These are phyloP conservation scores for Scedosporium minutisporum DNA, from an alignment of 2,329 filamentous ascomycete species.

Conservation along the genomic window DNA sequence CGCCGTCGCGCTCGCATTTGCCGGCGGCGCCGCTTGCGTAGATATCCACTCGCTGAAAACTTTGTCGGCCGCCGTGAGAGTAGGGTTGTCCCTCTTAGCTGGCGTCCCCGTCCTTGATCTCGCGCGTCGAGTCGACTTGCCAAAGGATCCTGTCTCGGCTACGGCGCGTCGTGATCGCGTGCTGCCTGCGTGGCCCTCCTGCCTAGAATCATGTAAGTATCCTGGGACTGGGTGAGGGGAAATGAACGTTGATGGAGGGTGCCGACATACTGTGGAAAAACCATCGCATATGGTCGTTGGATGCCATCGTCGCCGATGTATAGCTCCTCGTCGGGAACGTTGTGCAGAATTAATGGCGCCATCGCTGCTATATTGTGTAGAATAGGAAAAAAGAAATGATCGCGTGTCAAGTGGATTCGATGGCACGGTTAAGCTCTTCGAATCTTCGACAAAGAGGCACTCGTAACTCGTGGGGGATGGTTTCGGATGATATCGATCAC, in stretches of 20 bases:
- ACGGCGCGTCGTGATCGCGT: slow-evolving; percentile 41
- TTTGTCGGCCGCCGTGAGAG: slow-evolving; percentile 50
- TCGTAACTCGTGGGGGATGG: neutral
- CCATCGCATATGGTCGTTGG: slow-evolving; percentile 56
- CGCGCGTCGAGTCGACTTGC: slow-evolving; percentile 55
- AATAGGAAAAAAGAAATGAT: neutral
- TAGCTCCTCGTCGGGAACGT: slow-evolving; percentile 58
- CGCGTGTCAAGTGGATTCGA: neutral
- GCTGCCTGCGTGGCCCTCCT: slow-evolving; percentile 39
- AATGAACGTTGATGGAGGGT: neutral
- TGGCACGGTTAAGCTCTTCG: neutral
- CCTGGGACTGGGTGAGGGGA: neutral
- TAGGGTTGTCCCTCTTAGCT: slow-evolving; percentile 51
- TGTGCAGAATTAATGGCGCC: slow-evolving; percentile 58
- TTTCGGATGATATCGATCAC: neutral
- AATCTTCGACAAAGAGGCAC: neutral
- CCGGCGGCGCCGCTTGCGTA: slow-evolving; percentile 27
- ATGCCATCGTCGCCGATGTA: slow-evolving; percentile 57
- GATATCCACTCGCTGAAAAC: slow-evolving; percentile 51
- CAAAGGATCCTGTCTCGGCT: slow-evolving; percentile 56
- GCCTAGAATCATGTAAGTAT: slow-evolving; percentile 24
- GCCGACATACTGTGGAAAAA: slow-evolving; percentile 48
- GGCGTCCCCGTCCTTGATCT: slow-evolving; percentile 52
- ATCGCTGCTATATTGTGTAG: slow-evolving; percentile 25
- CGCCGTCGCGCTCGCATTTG: slow-evolving; percentile 14